Base-by-base conservation (phyloP, 257 asterid genomes). In the Ilex aquifolium region DNA sequence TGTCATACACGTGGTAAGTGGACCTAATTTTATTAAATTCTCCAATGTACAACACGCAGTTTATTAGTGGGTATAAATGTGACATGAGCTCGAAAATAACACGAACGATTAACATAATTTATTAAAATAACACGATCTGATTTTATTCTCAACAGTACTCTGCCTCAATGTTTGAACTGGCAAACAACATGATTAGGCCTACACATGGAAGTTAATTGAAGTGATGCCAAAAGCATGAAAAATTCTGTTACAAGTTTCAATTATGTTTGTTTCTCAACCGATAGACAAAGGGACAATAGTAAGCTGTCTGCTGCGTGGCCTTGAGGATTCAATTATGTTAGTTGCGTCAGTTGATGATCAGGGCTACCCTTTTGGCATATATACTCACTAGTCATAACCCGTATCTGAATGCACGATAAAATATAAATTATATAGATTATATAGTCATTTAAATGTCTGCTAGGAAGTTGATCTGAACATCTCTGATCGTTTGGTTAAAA, bases 1-100 rank as follows among this genome's bases (percentile, higher is more conserved):
- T 51, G 65, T 36, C 63, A 65, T 65, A 74, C 81, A 77, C 71
- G 79, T 81, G 87, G 81, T 79, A 42, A 58, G 77, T 77, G 72
- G 60, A 79, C 87, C 84, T 79, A 72, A 72, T 69, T 72, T 80
- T 50, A 39, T 60, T 31, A 40, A 54, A 32, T n/a, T n/a, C 14
- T 7, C 40, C 21, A 29, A 15, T 46, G 56, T 44, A 46, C 44
- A 29, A 7, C 27, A 21, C 1, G 27, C 1, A 21, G 0, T 21
- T 0, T 21, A 21, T 21, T 21, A 21, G 27, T 21, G 27, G 27
- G 27, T 21, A 21, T 21, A 21, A 21, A 21, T 1, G 27, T 21
- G 27, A 1, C 27, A 21, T 21, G 27, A 0, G 1, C 27, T 21
- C 1, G 54, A 40, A 9, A 60, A 52, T 65, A 50, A 31, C 52